phyloP scores from a whole-genome alignment of 805 yeast species.

The Starmerella bombi region DNA sequence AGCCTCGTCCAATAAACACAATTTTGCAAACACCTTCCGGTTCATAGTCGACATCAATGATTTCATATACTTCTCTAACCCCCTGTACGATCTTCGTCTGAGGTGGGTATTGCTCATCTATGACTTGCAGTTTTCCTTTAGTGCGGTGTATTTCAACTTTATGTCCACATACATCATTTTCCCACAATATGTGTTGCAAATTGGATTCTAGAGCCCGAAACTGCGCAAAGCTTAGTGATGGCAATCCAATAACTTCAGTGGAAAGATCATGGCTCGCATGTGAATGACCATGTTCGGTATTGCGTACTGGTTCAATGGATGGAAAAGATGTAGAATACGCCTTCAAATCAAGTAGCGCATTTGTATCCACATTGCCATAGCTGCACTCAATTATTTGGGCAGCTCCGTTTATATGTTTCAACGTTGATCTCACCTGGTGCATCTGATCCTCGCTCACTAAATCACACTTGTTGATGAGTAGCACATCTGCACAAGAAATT shows the following conservation, averaged over 20 bases:
- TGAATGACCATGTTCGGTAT: not conserved
- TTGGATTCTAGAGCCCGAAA: constrained; percentile 43
- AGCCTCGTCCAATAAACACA: constrained; percentile 62
- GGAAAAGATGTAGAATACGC: constrained; percentile 38
- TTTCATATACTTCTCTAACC: constrained; percentile 83
- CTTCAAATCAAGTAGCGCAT: constrained; percentile 57
- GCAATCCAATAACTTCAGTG: constrained; percentile 38
- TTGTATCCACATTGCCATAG: constrained; percentile 62
- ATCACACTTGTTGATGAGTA: constrained; percentile 71
- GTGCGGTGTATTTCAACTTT: constrained; percentile 62
- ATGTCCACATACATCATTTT: constrained; percentile 33
- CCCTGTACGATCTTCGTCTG: constrained; percentile 61
- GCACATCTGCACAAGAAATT: constrained; percentile 75
- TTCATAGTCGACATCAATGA: constrained; percentile 36
- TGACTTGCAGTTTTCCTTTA: constrained; percentile 50
- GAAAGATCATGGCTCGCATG: constrained; percentile 29
- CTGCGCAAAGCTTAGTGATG: constrained; percentile 25
- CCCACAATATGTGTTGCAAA: constrained; percentile 71
- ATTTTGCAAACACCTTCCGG: constrained; percentile 39
- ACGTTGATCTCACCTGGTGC: constrained; percentile 28
- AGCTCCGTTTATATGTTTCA: constrained; percentile 47
- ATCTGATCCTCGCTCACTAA: constrained; percentile 26
- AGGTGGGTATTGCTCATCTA: constrained; percentile 28
- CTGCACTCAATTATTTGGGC: constrained; percentile 56
- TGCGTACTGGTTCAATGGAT: constrained; percentile 6